Conservation (phyloP, 2,329 filamentous ascomycete species). For the Canariomyces notabilis region DNA sequence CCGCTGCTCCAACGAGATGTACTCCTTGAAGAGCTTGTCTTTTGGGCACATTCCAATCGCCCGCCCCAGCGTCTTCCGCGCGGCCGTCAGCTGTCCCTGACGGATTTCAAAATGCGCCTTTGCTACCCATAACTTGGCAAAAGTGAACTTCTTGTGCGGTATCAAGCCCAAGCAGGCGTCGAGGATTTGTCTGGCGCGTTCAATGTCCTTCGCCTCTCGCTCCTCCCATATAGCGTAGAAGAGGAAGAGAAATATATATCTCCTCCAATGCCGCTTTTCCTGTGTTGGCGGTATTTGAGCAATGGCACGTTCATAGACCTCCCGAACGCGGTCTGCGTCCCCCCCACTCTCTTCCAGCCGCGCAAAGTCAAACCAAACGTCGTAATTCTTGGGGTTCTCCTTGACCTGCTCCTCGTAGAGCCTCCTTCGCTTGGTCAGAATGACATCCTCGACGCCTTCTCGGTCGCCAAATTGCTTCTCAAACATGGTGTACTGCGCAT, state of each 20-base stretch:
- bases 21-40: slow-evolving; percentile 89
- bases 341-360: slow-evolving; percentile 81
- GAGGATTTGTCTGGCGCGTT: slow-evolving; percentile 84
- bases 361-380: slow-evolving; percentile 94
- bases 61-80: slow-evolving; percentile 82
- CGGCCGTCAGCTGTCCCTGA: slow-evolving; percentile 71
- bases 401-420: slow-evolving; percentile 93
- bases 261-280: slow-evolving; percentile 94
- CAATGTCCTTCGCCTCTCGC: slow-evolving; percentile 70
- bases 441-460: slow-evolving; percentile 91
- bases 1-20: slow-evolving; percentile 87
- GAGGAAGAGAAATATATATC: slow-evolving; percentile 97
- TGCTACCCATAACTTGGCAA: slow-evolving; percentile 92
- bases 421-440: slow-evolving; percentile 86
- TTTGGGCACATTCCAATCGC: slow-evolving; percentile 95
- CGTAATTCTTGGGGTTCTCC: slow-evolving; percentile 94
- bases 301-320: slow-evolving; percentile 93
- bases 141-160: slow-evolving; percentile 95
- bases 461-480: slow-evolving; percentile 96
- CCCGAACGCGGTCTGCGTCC: slow-evolving; percentile 76
- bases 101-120: slow-evolving; percentile 92
- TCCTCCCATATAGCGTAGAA: slow-evolving; percentile 98
- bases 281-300: slow-evolving; percentile 91
- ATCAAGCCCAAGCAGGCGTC: slow-evolving; percentile 80
- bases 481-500: slow-evolving; percentile 94